Percentiles rank a stretch among this genome's conserved stretches.
phyloP scores from a whole-genome alignment of 345 rosid genomes.

The Citrus unshiu region DNA sequence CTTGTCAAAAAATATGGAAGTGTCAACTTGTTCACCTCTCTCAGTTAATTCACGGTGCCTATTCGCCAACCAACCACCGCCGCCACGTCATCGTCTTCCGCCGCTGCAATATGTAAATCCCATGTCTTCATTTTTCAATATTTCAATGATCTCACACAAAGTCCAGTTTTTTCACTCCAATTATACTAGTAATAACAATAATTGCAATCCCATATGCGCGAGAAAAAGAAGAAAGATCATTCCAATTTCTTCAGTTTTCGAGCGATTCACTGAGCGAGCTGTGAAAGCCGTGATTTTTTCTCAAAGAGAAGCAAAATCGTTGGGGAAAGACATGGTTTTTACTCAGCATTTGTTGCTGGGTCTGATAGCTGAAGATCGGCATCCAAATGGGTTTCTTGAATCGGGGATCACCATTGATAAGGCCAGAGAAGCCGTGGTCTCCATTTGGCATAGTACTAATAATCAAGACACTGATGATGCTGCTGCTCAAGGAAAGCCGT shows the following conservation, averaged over 20 bases:
- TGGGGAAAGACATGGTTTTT: conserved; percentile 83
- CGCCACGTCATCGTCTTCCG: conserved; percentile 15
- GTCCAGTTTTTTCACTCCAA: conserved; percentile 19
- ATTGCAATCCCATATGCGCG: not conserved
- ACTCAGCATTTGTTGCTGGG: conserved; percentile 83
- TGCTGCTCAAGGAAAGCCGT: conserved; percentile 17
- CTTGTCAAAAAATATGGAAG: conserved; percentile 36
- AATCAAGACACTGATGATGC: conserved; percentile 8
- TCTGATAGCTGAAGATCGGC: conserved; percentile 71
- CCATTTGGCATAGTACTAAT: conserved; percentile 48
- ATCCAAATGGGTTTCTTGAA: conserved; percentile 79
- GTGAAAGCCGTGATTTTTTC: conserved; percentile 77
- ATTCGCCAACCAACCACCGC: conserved; percentile 2
- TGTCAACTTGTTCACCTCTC: conserved; percentile 51
- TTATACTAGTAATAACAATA: not conserved
- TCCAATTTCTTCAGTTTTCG: conserved; percentile 70
- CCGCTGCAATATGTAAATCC: conserved; percentile 25
- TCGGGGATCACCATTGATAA: conserved; percentile 61
- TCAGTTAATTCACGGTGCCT: conserved; percentile 47
- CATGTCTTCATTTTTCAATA: conserved; percentile 46
- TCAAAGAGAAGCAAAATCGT: conserved; percentile 69
- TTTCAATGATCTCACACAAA: conserved; percentile 40
- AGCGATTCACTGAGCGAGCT: conserved; percentile 84
- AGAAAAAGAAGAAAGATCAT: conserved; percentile 37
- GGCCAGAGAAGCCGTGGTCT: conserved; percentile 69